phyloP scores from a whole-genome alignment of 2,329 filamentous ascomycete genomes.

The Tetracladium maxilliforme region DNA sequence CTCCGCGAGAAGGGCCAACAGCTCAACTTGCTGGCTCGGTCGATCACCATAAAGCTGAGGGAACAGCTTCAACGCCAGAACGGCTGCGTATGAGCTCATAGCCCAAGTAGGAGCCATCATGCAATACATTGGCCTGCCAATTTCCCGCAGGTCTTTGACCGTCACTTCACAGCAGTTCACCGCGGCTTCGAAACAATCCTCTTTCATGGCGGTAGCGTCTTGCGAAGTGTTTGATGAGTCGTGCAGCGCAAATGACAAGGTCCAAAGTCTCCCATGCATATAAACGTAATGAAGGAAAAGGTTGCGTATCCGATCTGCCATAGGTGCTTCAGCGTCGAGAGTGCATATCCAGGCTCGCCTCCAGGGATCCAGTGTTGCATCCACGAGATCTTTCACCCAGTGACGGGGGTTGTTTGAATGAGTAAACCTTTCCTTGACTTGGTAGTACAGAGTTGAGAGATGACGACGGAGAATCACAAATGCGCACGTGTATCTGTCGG shows the following conservation, averaged over 20 bases:
- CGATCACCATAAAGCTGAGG: slow-evolving; percentile 8
- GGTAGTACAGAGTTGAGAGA: slow-evolving; percentile 8
- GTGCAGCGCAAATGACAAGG: slow-evolving; percentile 11
- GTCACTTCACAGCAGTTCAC: slow-evolving; percentile 13
- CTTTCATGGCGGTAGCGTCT: slow-evolving; percentile 7
- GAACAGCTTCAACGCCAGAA: slow-evolving; percentile 12
- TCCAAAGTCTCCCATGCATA: slow-evolving; percentile 13
- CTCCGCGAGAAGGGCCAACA: slow-evolving; percentile 11
- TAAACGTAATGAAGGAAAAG: slow-evolving; percentile 12
- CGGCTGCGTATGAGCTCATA: slow-evolving; percentile 15
- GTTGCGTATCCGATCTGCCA: neutral
- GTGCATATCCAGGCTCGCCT: slow-evolving; percentile 8
- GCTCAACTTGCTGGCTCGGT: slow-evolving; percentile 9
- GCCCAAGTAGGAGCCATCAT: slow-evolving; percentile 17
- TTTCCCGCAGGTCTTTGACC: slow-evolving; percentile 9
- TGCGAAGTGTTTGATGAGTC: slow-evolving; percentile 4
- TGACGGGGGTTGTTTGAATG: slow-evolving; percentile 9
- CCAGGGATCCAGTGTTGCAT: slow-evolving; percentile 10
- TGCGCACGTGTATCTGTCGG: slow-evolving; percentile 14
- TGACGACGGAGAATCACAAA: slow-evolving; percentile 11
- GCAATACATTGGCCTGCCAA: slow-evolving; percentile 14
- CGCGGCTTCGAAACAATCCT: slow-evolving; percentile 14
- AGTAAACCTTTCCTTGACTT: slow-evolving; percentile 5
- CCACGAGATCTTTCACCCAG: slow-evolving; percentile 11
- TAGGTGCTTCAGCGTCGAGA: slow-evolving; percentile 1